Base-by-base conservation (phyloP, 176 grass and related monocot genomes). In the Eragrostis curvula region DNA sequence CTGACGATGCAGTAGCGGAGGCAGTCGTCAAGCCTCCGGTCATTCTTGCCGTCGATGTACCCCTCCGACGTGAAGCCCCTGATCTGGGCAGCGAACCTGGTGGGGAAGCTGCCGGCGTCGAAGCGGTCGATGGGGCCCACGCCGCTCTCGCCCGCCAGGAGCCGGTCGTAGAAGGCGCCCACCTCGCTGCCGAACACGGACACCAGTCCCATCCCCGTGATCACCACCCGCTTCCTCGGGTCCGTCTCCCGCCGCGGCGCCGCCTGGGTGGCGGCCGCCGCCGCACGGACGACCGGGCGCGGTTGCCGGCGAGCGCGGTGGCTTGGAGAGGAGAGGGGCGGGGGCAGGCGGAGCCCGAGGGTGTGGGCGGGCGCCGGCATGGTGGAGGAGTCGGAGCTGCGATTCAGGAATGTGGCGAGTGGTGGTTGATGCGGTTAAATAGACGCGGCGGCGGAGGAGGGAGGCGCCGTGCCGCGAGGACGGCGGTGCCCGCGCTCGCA, bases 201-300 rank as follows among this genome's bases (percentile, higher is more conserved):
- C 7, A 96, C 93, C 17, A 99, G 82, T 44, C 96, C 97, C 97
- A 94, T 90, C 28, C 97, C 93, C 6, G 97, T 99, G 83, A 99
- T 90, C 51, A 99, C 97, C 53, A 99, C 89, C 75, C 93, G 59
- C 83, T 96, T 99, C 82, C 84, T 98, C 23, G 88, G 95, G 84
- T 98, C 92, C 79, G 81, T 86, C 92, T 98, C 92, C 41, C 96
- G 78, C 40, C 64, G 44, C 23, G 89, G 89, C 0, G 87, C 47
- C 27, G 59, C 63, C n/a, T 83, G 75, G 5, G 77, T 14, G 11
- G 24, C n/a, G 2, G 66, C 15, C 3, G 77, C 40, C 7, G 82
- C 51, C 24, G 88, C 88, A 29, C 77, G 85, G 25, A 87, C 73
- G 30, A 65, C 9, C 58, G 58, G 24, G 58, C 23, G 86, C 86